phyloP scores from a whole-genome alignment of 1,284 basidiomycete species.

The Phellopilus nigrolimitatus region DNA sequence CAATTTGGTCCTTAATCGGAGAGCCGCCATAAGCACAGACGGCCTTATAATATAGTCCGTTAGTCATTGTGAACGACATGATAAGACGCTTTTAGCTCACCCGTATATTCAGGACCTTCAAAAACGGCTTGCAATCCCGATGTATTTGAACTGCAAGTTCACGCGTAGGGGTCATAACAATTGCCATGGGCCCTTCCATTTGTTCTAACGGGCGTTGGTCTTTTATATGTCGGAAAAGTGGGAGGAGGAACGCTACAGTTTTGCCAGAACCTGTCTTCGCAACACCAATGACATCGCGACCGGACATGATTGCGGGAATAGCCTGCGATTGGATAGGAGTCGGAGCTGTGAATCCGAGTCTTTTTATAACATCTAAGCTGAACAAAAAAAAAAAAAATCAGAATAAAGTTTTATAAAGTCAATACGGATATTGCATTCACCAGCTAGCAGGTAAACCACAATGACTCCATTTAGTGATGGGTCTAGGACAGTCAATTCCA shows the following conservation, averaged over 20 bases:
- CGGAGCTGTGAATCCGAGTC: constrained; percentile 80
- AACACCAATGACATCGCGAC: constrained; percentile 98
- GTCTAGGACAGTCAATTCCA: constrained; percentile 91
- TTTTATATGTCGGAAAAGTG: constrained; percentile 97
- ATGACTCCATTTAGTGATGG: constrained; percentile 98
- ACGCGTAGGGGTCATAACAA: constrained; percentile 97
- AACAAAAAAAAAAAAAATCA: constrained; percentile 18
- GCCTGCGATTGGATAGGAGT: constrained; percentile 98
- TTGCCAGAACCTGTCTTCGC: constrained; percentile 99
- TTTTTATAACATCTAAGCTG: constrained; percentile 91
- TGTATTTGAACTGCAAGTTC: constrained; percentile 98
- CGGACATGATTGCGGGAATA: constrained; percentile 98
- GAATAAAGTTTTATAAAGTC: constrained; percentile 5
- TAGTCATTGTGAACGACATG: constrained; percentile 21
- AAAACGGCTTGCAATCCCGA: constrained; percentile 93
- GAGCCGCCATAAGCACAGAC: constrained; percentile 98
- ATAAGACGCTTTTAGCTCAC: constrained; percentile 44
- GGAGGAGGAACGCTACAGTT: constrained; percentile 94
- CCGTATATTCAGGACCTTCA: constrained; percentile 83
- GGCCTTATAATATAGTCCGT: constrained; percentile 46
- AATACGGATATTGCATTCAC: constrained; percentile 40
- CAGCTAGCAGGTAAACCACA: constrained; percentile 91
- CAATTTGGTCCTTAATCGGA: constrained; percentile 98
- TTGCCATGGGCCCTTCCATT: constrained; percentile 93
- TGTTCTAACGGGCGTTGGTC: constrained; percentile 92